Conservation (phyloP, 306 rosid species). For the Comarum palustre region DNA sequence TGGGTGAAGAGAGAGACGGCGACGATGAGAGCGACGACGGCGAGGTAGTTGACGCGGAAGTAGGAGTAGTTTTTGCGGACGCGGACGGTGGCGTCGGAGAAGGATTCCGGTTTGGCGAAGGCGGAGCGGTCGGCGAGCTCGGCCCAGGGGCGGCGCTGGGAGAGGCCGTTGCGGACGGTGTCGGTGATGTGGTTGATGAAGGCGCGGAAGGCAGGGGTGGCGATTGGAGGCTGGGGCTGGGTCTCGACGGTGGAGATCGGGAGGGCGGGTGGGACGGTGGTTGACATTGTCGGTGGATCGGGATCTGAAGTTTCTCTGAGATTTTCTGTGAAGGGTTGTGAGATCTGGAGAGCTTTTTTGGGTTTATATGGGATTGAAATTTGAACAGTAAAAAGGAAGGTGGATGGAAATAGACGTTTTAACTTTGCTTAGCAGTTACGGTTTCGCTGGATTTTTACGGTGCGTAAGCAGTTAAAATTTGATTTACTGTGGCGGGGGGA, state of each 20-base stretch:
- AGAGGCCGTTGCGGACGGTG: slow-evolving; percentile 61
- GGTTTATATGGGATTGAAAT: neutral
- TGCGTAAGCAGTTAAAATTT: neutral
- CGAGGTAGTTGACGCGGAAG: slow-evolving; percentile 79
- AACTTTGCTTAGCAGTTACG: slow-evolving; percentile 6
- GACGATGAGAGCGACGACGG: slow-evolving; percentile 43
- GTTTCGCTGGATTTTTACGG: neutral
- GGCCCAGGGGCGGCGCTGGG: slow-evolving; percentile 89
- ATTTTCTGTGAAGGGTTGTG: neutral
- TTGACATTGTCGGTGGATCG: slow-evolving; percentile 39
- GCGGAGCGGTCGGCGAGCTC: slow-evolving; percentile 69
- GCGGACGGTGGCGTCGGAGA: slow-evolving; percentile 79
- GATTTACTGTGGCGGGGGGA: neutral
- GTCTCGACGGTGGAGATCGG: slow-evolving; percentile 12
- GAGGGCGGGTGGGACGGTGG: slow-evolving; percentile 62
- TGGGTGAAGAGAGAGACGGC: slow-evolving; percentile 66
- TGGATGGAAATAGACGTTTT: slow-evolving; percentile 7
- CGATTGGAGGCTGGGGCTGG: slow-evolving; percentile 45
- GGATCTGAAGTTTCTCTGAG: neutral
- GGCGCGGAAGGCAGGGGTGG: slow-evolving; percentile 58
- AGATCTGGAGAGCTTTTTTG: neutral
- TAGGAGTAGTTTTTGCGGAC: slow-evolving; percentile 81
- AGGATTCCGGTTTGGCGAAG: slow-evolving; percentile 65
- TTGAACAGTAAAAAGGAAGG: neutral
- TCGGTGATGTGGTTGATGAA: slow-evolving; percentile 51